Base-by-base conservation (phyloP, 2,329 filamentous ascomycete species). In the Colletotrichum plurivorum region DNA sequence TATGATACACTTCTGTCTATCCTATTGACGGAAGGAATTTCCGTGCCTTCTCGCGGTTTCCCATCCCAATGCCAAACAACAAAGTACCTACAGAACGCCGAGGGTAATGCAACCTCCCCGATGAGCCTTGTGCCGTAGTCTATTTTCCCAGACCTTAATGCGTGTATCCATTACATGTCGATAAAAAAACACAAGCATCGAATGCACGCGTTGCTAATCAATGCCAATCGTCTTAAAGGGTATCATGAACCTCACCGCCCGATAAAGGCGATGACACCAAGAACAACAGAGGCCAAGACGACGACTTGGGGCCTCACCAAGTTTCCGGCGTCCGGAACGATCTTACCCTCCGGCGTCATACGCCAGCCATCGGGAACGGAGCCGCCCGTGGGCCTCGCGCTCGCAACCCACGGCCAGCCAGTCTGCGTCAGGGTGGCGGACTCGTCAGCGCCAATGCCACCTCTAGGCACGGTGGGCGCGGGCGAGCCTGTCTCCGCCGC, bases 321-420 rank as follows among this genome's bases (percentile, higher is more conserved):
- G 15, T 87, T 85, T 76, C 89, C 89, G 83, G 89, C 89, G 81
- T 87, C 89, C 77, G 93, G 93, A 76, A 94, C 86, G 75, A 96
- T 90, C 84, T 95, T 95, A 77, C 94, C 93, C 73, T 90, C 88
- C 71, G 90, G 85, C 58, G 91, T 93, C 81, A 96, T 93, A 70
- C 90, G 88, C 94, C 94, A 97, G 69, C 93, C 94, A 75, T 86
- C 89, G 48, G 95, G 94, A 68, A 97, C 89, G 71, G 84, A 80
- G 5, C 86, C 83, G 36, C 83, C 82, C 13, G 88, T 84, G 15
- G 85, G 84, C 6, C 85, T 85, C 64, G 87, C 82, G 63, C 81
- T 82, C 53, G 86, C 84, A 36, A 90, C 87, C 92, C 92, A 94
- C 22, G 92, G 92, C 85, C 88, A 93, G 56, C 88, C 87, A 9